These are phyloP conservation scores for Debaryomyces coudertii DNA, from an alignment of 1,139 yeast species.

Conservation along the genomic window DNA sequence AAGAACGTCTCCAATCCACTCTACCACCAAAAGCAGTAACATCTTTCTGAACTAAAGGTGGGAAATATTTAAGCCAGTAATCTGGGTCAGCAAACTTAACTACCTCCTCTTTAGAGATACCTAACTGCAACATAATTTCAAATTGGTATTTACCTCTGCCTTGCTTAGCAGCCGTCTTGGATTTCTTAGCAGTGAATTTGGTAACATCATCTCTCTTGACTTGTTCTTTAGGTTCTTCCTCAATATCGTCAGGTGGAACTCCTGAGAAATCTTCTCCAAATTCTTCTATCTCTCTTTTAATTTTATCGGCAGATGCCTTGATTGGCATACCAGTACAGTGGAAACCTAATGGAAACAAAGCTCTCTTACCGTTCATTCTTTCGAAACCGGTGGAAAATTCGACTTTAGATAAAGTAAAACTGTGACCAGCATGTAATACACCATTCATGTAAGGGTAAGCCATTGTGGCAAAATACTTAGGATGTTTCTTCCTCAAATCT, in stretches of 20 bases:
- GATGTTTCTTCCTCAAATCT: constrained; percentile 75
- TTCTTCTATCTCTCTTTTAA: constrained; percentile 86
- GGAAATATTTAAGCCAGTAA: constrained; percentile 90
- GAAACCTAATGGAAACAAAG: constrained; percentile 95
- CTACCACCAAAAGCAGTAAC: constrained; percentile 87
- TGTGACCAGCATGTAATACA: constrained; percentile 96
- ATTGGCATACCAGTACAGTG: constrained; percentile 99
- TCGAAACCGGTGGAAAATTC: constrained; percentile 95
- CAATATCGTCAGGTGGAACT: constrained; percentile 62
- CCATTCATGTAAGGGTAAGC: constrained; percentile 99
- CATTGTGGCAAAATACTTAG: constrained; percentile 91
- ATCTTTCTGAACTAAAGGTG: constrained; percentile 82
- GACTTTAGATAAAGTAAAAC: constrained; percentile 91
- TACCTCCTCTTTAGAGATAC: constrained; percentile 81
- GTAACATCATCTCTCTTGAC: constrained; percentile 70
- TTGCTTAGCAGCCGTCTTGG: constrained; percentile 89
- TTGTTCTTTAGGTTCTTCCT: constrained; percentile 43
- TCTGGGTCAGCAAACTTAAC: constrained; percentile 85
- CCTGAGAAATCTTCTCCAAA: constrained; percentile 83
- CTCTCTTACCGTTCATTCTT: constrained; percentile 91
- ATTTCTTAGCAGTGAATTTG: constrained; percentile 88
- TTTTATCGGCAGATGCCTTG: constrained; percentile 94
- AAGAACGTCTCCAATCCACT: constrained; percentile 98
- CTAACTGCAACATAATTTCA: constrained; percentile 94
- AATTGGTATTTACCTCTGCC: constrained; percentile 94